Evolutionary conservation across 1,284 basidiomycete species (phyloP), one percentile per base, ranked within the genome.

Genomic region (Malassezia nana): DNA sequence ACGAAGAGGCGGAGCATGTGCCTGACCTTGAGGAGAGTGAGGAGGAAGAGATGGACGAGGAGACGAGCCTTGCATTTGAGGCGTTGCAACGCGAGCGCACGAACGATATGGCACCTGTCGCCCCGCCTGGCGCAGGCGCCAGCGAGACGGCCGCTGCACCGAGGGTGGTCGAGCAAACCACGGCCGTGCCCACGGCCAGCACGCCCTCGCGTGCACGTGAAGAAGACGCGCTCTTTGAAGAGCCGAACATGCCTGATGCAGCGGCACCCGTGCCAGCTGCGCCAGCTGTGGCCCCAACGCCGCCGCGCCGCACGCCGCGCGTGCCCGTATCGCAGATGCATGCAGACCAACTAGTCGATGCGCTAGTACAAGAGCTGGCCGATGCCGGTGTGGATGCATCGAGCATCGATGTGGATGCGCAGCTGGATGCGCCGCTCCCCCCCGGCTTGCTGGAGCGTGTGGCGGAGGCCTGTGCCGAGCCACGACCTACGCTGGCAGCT

Each of bases 1-100:
- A n/a, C 15, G 33, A 39, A n/a, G 33, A 29, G 46, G 33, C 33
- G 5, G 24, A 16, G 32, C 15, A 26, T 16, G 46, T 10, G 6
- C 22, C 40, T 26, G 26, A 1, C n/a, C n/a, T n/a, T 0, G 41
- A 24, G 24, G 40, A 44, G 13, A 50, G 47, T 33, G 53, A 55
- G 33, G 53, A 55, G 35, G 53, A 55, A 30, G 35, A 43, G 18
- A 45, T 55, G 41, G 41, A 50, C 28, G 53, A 55, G 32, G 53
- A 31, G 10, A 33, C 25, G 9, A 12, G 50, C 13, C 26, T 45
- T 6, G 42, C 41, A 20, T 50, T 55, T 22, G 53, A 55, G 46
- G 44, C 33, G 18, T 18, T 16, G 49, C 49, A 38, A 6, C 24
- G 7, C 10, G n/a, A 13, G 24, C 40, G 40, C 38, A 20, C 38